A percentile compares a stretch with the other conserved stretches of the same genome.
Evolutionary conservation across 2,329 filamentous ascomycete species (phyloP).

Genomic region (Cercospora sp.): DNA sequence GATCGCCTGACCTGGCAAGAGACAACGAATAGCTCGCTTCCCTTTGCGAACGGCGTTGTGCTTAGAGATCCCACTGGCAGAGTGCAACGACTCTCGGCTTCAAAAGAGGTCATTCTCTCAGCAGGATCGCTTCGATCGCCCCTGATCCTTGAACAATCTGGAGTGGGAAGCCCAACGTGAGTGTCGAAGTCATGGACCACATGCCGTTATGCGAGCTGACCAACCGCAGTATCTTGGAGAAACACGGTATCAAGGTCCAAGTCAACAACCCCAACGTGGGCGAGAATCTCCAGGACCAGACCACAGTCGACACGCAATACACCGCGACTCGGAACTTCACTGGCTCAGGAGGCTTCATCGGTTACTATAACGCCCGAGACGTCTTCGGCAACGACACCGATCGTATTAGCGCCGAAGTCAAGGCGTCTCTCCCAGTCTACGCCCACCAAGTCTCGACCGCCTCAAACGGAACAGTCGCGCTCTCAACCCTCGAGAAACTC

Average conservation of each 20-base stretch:
- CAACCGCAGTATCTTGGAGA: constrained; percentile 43
- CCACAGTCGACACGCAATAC: constrained; percentile 30
- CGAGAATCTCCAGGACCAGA: constrained; percentile 35
- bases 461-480: constrained; percentile 23
- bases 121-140: constrained; percentile 59
- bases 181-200: neutral
- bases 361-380: constrained; percentile 27
- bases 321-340: constrained; percentile 22
- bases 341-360: constrained; percentile 21
- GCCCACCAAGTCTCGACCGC: constrained; percentile 40
- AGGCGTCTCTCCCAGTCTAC: constrained; percentile 14
- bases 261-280: constrained; percentile 36
- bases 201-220: neutral
- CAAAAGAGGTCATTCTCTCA: constrained; percentile 57
- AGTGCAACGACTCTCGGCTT: constrained; percentile 3
- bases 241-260: constrained; percentile 30
- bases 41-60: constrained; percentile 16
- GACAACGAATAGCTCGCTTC: neutral
- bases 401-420: constrained; percentile 44
- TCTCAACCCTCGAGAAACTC: constrained; percentile 14
- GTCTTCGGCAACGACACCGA: constrained; percentile 45
- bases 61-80: constrained; percentile 6
- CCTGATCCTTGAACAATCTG: constrained; percentile 61
- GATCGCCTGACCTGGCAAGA: constrained; percentile 43
- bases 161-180: constrained; percentile 49